Evolutionary conservation across 148 eudicot species (phyloP).

Genomic region (Chenopodium suecicum): DNA sequence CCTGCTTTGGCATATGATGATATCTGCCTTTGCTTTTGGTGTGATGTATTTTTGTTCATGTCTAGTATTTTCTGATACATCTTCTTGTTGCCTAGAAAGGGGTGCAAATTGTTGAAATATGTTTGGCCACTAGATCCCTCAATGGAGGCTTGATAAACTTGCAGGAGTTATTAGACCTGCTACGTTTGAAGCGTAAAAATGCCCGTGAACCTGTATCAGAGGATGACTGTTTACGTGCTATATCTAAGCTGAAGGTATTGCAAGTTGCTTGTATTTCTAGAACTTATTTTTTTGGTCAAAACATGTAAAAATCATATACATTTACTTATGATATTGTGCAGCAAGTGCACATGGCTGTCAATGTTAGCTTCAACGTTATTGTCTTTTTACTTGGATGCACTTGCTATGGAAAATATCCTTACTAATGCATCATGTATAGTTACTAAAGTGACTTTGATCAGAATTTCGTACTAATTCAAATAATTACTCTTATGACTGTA

Average conservation of each 20-base stretch:
- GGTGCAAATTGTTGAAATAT: slow-evolving; percentile 89
- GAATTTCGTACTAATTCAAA: background rate
- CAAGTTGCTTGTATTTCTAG: background rate
- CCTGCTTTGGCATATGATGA: slow-evolving; percentile 4
- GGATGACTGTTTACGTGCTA: slow-evolving; percentile 97
- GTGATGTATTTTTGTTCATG: background rate
- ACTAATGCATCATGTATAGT: background rate
- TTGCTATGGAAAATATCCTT: background rate
- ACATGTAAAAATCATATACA: background rate
- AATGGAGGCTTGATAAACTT: slow-evolving; percentile 96
- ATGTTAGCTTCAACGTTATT: background rate
- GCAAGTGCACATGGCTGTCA: background rate
- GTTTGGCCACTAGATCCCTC: slow-evolving; percentile 80
- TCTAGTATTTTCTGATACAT: slow-evolving; percentile 16
- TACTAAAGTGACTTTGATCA: background rate
- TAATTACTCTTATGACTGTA: background rate
- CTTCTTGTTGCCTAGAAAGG: slow-evolving; percentile 54
- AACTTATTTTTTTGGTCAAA: background rate
- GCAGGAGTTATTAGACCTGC: slow-evolving; percentile 74
- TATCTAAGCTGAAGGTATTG: slow-evolving; percentile 91
- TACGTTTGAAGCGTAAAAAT: slow-evolving; percentile 70
- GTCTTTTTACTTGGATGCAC: background rate
- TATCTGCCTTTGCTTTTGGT: background rate
- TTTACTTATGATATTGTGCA: background rate
- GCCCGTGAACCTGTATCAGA: slow-evolving; percentile 91